Evolutionary conservation across 805 yeast genomes (phyloP), one percentile per base, ranked within the genome.

Genomic region (Komagataella ulmi): DNA sequence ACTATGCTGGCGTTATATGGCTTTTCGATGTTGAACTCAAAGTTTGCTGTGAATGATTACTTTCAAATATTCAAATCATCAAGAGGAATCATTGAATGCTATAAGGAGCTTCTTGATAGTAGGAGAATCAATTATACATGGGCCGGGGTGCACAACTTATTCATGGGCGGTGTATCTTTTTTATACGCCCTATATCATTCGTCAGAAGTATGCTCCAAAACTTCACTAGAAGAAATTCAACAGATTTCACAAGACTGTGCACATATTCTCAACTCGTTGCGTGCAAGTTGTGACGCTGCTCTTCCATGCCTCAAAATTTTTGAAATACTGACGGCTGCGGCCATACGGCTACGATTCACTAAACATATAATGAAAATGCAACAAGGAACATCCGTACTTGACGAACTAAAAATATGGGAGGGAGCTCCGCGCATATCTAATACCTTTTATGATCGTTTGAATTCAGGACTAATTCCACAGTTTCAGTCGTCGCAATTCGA

Each of bases 91-190:
- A 82, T 88, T 51, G 67, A 71, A 40, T 75, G 81, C 30, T 89
- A 86, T 62, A 68, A 75, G 49, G 76, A 75, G 50, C 66, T 89
- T 44, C 77, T 75, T 57, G 64, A 69, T n/a, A 72, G 72, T 24
- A 77, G 76, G 58, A 71, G 77, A 48, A 74, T 88, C 54, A 88
- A 88, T 64, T 89, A 86, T 65, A 87, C 96, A 0, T 89, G 97
- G 97, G 90, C 89, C 1, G 93, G 95, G 0, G 90, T 88, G 2
- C 95, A 88, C 63, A 88, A 88, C 61, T 69, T 88, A 51, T 88
- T 88, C 62, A 83, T 86, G 85, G 90, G 96, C 0, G 95, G 95
- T 0, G 84, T 91, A 24, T 84, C 96, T 1, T 88, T 80, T 58
- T 69, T 89, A 47, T 88, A 85, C 61, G 77, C 89, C 1, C 72